Evolutionary conservation across 352 stramenopile species (phyloP), one percentile per base, ranked within the genome.

Genomic region (Pythium pyrilobum): DNA sequence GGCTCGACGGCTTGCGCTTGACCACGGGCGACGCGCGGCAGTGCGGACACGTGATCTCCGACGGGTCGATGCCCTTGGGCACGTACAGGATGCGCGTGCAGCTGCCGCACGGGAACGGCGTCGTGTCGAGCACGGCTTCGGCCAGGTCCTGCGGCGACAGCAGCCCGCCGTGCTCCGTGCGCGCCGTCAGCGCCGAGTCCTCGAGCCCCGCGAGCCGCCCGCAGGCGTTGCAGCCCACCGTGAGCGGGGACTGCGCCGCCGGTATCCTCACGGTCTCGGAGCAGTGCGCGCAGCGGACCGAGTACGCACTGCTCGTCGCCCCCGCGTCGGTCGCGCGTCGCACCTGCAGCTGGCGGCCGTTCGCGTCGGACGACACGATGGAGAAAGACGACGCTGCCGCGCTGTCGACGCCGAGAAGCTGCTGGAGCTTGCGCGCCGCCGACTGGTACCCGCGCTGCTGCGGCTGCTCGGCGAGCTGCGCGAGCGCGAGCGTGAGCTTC

Each of bases 41-140:
- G 51, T 87, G 74, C 16, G 79, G 79, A 42, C 79, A 89, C 16
- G 80, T 74, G 13, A 87, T 69, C n/a, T 90, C 80, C 0, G 62
- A 54, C 18, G 67, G 54, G 10, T 61, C 64, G 23, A 80, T 66
- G 2, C 67, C 74, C 12, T 65, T 41, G 0, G 77, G 77, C 10
- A 90, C 52, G 6, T 78, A 68, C 11, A 90, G 42, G 15, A 77
- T 44, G 18, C 59, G 59, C 11, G 32, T 72, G 57, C 79, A 89
- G 51, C 85, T 87, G 50, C 74, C 70, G 21, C 78, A 89, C 12
- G 58, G 58, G 24, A 60, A 66, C 21, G 51, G 54, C 8, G 27
- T 33, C 5, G 29, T 48, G 16, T 59, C 52, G 6, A 13, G 23
- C 16, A 62, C 51, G 1, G 9, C 41, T 2, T 31, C 16, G 10